Percentiles rank a stretch among this genome's conserved stretches.
Conservation (phyloP, 2,329 filamentous ascomycete genomes). For the Pyrenophora graminea region DNA sequence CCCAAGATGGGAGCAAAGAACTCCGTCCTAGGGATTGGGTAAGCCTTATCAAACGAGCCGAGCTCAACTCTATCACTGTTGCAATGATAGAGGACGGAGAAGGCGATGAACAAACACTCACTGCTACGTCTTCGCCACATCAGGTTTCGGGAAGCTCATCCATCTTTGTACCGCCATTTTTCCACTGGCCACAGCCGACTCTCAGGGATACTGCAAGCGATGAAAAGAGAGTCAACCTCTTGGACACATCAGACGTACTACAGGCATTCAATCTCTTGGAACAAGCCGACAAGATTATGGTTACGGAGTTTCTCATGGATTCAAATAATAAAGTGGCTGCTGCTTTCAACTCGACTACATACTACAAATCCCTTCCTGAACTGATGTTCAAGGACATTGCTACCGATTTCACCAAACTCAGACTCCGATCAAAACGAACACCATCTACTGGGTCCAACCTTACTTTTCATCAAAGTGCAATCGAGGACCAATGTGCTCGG, state of each 20-base stretch:
- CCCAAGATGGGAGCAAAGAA: constrained; percentile 1
- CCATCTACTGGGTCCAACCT: neutral
- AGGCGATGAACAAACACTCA: neutral
- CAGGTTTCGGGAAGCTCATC: too few species aligned
- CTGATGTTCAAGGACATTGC: constrained; percentile 10
- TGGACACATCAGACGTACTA: neutral
- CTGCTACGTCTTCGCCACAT: neutral
- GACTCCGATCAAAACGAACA: neutral
- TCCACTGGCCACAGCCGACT: constrained; percentile 28
- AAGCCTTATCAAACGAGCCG: constrained; percentile 18
- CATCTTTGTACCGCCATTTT: constrained; percentile 30
- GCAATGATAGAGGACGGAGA: constrained; percentile 6
- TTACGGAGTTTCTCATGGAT: constrained; percentile 16
- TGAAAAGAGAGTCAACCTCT: neutral
- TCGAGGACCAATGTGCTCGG: constrained; percentile 16
- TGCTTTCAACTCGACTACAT: constrained; percentile 31
- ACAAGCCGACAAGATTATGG: constrained; percentile 30
- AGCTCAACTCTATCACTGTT: constrained; percentile 31
- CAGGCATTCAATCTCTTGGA: constrained; percentile 25
- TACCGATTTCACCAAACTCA: constrained; percentile 2
- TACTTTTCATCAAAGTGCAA: constrained; percentile 22
- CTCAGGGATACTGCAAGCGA: neutral
- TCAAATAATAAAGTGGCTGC: constrained; percentile 20
- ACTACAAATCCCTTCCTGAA: constrained; percentile 32
- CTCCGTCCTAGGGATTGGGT: constrained; percentile 28